Conservation (phyloP, 352 stramenopile species). For the Vaucheria bursata region DNA sequence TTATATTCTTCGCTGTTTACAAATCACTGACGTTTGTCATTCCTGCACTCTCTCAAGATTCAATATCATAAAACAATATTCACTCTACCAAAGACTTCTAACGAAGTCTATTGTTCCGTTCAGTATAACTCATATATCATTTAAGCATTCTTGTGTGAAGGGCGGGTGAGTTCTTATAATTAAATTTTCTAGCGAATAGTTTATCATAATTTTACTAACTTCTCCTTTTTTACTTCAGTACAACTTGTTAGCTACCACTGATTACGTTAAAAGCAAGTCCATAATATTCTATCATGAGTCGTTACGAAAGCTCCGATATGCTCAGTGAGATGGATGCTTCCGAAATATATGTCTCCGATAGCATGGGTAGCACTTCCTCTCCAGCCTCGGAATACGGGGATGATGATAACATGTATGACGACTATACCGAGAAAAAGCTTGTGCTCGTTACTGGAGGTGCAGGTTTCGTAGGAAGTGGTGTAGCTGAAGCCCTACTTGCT, state of each 20-base stretch:
- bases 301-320: conserved; percentile 22
- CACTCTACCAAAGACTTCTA: no score
- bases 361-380: neutral
- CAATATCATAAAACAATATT: no score
- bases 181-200: neutral
- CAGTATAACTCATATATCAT: conserved; percentile 37
- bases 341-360: neutral
- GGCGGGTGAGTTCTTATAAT: conserved; percentile 9
- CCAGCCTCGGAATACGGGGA: neutral
- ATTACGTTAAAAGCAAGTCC: neutral
- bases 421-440: conserved; percentile 50
- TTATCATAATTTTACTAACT: neutral
- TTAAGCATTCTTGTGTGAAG: conserved; percentile 35
- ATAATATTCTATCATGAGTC: neutral
- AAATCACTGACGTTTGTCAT: no score
- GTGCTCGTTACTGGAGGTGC: conserved; percentile 84
- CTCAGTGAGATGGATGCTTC: neutral
- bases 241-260: neutral
- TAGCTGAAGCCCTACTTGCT: conserved; percentile 70
- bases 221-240: neutral
- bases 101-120: no score
- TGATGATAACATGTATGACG: neutral
- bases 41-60: no score
- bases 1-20: no score
- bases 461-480: conserved; percentile 94